phyloP scores from a whole-genome alignment of 2,329 filamentous ascomycete species.

The Ceratocystis smalleyi region DNA sequence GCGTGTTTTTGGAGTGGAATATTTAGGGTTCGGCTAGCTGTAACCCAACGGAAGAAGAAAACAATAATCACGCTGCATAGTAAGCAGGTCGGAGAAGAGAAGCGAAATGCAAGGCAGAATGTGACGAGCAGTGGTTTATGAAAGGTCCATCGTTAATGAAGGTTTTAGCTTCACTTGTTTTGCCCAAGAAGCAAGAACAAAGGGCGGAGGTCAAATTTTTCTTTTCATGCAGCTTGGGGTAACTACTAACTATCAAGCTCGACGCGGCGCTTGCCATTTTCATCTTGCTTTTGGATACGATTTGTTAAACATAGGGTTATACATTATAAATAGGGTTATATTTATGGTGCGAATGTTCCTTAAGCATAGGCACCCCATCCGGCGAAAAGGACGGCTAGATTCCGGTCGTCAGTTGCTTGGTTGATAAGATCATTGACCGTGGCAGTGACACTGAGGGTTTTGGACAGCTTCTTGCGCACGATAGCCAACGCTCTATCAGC shows the following conservation, averaged over 20 bases:
- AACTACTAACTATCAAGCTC: neutral
- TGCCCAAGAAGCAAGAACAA: too few relatives aligned
- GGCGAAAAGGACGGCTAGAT: slow-evolving; percentile 79
- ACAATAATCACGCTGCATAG: neutral
- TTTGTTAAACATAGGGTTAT: neutral
- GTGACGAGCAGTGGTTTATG: neutral
- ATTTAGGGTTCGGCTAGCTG: neutral
- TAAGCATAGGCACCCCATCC: slow-evolving; percentile 35
- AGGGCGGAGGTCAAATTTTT: neutral
- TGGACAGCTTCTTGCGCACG: slow-evolving; percentile 88
- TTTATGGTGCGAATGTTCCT: slow-evolving; percentile 6
- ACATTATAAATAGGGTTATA: neutral
- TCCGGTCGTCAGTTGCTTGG: slow-evolving; percentile 81
- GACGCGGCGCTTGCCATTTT: too few relatives aligned
- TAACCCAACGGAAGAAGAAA: neutral
- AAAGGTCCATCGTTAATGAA: neutral
- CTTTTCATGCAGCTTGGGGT: neutral
- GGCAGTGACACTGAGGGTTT: slow-evolving; percentile 82
- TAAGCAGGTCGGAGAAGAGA: neutral
- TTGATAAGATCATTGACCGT: slow-evolving; percentile 96
- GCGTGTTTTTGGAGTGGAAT: neutral
- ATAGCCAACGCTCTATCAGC: slow-evolving; percentile 83
- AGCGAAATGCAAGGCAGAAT: neutral
- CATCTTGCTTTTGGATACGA: too few relatives aligned
- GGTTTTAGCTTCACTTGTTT: too few relatives aligned